Evolutionary conservation across 2,329 filamentous ascomycete species (phyloP).

Genomic region (Fusarium agapanthi): DNA sequence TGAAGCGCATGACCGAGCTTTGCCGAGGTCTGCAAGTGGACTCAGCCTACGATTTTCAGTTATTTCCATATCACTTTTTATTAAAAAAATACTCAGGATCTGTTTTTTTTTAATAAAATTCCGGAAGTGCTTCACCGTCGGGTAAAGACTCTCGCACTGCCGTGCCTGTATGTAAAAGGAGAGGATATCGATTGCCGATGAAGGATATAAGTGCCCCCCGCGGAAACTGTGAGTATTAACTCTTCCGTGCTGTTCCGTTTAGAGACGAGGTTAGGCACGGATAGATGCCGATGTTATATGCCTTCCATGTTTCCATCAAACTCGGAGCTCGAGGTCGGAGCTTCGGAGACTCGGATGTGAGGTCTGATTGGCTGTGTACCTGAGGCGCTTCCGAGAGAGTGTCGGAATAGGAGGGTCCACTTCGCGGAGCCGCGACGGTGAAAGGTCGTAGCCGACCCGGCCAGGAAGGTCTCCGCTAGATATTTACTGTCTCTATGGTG

Average conservation of each 20-base stretch:
- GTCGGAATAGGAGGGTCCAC: slow-evolving; percentile 5
- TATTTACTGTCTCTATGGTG: not conserved
- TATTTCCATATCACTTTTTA: not conserved
- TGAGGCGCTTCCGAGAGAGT: not conserved
- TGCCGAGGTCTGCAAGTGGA: slow-evolving; percentile 28
- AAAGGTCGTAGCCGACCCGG: slow-evolving; percentile 1
- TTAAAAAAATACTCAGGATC: not conserved
- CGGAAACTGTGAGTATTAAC: not conserved
- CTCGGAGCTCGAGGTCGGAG: slow-evolving; percentile 35
- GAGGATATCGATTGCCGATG: not conserved
- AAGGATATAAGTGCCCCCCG: not conserved
- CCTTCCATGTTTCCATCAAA: slow-evolving; percentile 29
- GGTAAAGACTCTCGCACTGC: not conserved
- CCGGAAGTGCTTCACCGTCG: slow-evolving; percentile 32
- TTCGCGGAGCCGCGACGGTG: slow-evolving; percentile 33
- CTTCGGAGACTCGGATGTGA: slow-evolving; percentile 36
- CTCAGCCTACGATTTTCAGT: slow-evolving; percentile 4
- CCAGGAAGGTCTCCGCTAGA: not conserved
- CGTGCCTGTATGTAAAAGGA: not conserved
- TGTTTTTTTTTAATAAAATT: not conserved
- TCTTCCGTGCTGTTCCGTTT: slow-evolving; percentile 2
- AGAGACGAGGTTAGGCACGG: not conserved
- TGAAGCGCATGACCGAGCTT: slow-evolving; percentile 32
- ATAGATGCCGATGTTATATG: slow-evolving; percentile 8
- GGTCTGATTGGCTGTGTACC: slow-evolving; percentile 1